Evolutionary conservation across 2,329 filamentous ascomycete species (phyloP).

Genomic region (Aspergillus fischeri): DNA sequence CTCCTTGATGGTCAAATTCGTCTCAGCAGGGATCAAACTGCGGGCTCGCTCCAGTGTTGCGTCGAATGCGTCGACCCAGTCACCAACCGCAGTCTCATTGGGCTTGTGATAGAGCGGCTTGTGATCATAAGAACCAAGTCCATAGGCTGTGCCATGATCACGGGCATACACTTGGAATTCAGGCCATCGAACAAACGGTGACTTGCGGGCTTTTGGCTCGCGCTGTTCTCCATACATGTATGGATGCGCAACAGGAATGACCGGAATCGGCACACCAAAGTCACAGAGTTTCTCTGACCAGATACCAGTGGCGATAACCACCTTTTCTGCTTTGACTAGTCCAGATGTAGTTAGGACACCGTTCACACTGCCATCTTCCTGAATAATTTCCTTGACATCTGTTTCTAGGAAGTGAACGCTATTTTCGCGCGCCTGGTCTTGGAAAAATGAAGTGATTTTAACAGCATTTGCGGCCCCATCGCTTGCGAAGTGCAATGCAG

Average conservation of each 20-base stretch:
- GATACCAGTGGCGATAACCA: conserved; percentile 29
- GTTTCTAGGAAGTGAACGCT: conserved; percentile 22
- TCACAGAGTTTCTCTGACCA: conserved; percentile 24
- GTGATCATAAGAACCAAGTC: conserved; percentile 33
- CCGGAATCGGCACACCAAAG: conserved; percentile 24
- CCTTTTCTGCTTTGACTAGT: conserved; percentile 9
- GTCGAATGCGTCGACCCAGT: conserved; percentile 23
- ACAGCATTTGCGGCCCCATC: conserved; percentile 26
- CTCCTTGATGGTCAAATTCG: conserved; percentile 8
- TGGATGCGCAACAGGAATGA: conserved; percentile 34
- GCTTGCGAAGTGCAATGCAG: conserved; percentile 21
- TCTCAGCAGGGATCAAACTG: conserved; percentile 16
- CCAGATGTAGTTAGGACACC: conserved; percentile 15
- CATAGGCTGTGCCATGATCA: conserved; percentile 30
- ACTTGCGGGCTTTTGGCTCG: conserved; percentile 13
- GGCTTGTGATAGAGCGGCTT: conserved; percentile 18
- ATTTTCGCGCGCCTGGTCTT: conserved; percentile 15
- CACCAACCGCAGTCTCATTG: conserved; percentile 14
- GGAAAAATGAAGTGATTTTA: conserved; percentile 22
- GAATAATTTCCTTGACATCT: conserved; percentile 15
- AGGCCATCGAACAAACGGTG: conserved; percentile 34
- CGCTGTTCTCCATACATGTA: conserved; percentile 27
- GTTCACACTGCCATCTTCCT: conserved; percentile 13
- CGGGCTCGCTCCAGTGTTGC: conserved; percentile 15
- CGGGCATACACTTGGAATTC: conserved; percentile 34